Conservation (phyloP, 202 grass and related monocot genomes). For the Setaria viridis region DNA sequence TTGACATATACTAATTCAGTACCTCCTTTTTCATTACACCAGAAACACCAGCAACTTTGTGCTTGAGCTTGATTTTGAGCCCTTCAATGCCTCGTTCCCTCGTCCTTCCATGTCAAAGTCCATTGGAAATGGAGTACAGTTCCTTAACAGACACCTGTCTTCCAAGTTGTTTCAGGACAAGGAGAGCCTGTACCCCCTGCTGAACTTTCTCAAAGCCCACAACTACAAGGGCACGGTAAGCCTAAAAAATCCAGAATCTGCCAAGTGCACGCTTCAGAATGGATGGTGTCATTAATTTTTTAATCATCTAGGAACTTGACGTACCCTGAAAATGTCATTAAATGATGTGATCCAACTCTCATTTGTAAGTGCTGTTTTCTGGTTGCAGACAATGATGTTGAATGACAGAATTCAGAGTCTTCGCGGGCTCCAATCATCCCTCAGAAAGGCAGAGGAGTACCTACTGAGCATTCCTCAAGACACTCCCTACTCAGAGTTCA, state of each 20-base stretch:
- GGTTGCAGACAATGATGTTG: conserved; percentile 90
- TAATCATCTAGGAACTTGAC: neutral
- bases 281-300: neutral
- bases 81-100: conserved; percentile 92
- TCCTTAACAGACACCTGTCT: conserved; percentile 92
- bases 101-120: conserved; percentile 91
- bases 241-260: conserved; percentile 23
- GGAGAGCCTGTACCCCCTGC: conserved; percentile 81
- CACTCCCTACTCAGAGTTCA: conserved; percentile 78
- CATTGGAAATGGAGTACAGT: conserved; percentile 92
- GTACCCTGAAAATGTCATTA: neutral
- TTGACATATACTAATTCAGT: conserved; percentile 27
- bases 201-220: conserved; percentile 84
- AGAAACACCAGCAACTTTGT: conserved; percentile 62
- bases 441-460: conserved; percentile 92
- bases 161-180: conserved; percentile 99
- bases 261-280: neutral
- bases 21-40: conserved; percentile 22
- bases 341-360: conserved; percentile 4
- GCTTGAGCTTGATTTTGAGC: conserved; percentile 95
- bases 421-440: conserved; percentile 70
- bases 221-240: conserved; percentile 89
- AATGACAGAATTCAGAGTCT: conserved; percentile 93
- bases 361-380: neutral
- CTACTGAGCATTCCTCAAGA: conserved; percentile 68